A percentile compares a stretch with the other conserved stretches of the same genome.
These are phyloP conservation scores for Silene conica DNA, from an alignment of 148 eudicot species.

Conservation along the genomic window DNA sequence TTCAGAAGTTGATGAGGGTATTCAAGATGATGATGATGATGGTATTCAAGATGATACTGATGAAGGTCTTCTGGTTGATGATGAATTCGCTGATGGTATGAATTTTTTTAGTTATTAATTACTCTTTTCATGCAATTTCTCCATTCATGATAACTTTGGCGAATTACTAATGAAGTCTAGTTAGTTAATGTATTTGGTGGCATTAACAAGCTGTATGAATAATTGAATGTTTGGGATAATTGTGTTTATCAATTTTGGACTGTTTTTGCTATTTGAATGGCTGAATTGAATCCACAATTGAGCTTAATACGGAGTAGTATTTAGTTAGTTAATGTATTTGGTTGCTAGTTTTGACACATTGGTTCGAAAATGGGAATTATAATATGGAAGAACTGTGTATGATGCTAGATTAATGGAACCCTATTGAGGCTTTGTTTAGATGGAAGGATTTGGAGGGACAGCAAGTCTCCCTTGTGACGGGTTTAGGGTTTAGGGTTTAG, in stretches of 20 bases:
- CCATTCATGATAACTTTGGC: no score
- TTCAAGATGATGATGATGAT: slow-evolving; percentile 22
- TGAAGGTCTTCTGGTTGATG: background rate
- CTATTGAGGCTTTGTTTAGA: background rate
- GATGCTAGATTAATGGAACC: background rate
- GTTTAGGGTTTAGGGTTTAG: no score
- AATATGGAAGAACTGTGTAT: background rate
- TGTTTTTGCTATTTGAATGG: background rate
- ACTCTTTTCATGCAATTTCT: no score
- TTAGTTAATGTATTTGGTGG: no score
- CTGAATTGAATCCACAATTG: background rate
- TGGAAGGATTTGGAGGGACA: no score
- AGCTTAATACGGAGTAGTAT: background rate
- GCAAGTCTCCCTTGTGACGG: no score
- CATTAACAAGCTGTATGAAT: background rate
- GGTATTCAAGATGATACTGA: background rate
- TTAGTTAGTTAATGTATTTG: background rate
- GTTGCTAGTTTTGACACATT: background rate
- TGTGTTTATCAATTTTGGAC: background rate
- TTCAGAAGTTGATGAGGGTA: slow-evolving; percentile 12
- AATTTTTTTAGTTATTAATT: background rate
- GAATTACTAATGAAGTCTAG: no score
- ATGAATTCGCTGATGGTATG: slow-evolving; percentile 53
- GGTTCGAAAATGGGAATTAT: background rate
- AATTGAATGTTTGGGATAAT: no score